Conservation (phyloP, 2,329 filamentous ascomycete species). For the Niveomyces coronatus region DNA sequence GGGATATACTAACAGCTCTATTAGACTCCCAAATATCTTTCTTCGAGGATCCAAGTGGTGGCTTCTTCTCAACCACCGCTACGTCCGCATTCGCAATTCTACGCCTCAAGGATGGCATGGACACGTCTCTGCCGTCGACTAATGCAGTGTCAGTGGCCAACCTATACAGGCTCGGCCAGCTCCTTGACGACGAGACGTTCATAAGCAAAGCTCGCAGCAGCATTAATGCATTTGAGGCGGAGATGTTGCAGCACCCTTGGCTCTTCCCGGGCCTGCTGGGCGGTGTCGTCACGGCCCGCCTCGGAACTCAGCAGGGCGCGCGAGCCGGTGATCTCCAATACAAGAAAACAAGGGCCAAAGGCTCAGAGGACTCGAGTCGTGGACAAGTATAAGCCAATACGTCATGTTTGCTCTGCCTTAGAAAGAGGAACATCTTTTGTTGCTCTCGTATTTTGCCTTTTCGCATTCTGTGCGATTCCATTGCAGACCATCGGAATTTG, state of each 20-base stretch:
- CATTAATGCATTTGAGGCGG: conserved; percentile 76
- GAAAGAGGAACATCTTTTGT: too few relatives aligned
- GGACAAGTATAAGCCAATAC: too few relatives aligned
- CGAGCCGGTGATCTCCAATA: conserved; percentile 16
- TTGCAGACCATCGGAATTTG: too few relatives aligned
- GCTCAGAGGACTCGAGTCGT: conserved; percentile 12
- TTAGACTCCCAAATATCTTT: conserved; percentile 61
- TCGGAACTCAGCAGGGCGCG: conserved; percentile 51
- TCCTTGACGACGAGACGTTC: conserved; percentile 59
- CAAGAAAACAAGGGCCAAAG: conserved; percentile 15
- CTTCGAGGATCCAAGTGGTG: conserved; percentile 64
- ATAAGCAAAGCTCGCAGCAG: conserved; percentile 58
- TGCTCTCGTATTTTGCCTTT: too few relatives aligned
- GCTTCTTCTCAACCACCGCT: conserved; percentile 62
- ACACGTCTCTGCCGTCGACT: conserved; percentile 79
- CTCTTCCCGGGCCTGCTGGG: conserved; percentile 75
- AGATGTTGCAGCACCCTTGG: conserved; percentile 88
- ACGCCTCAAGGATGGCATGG: conserved; percentile 90
- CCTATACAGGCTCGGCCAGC: conserved; percentile 64
- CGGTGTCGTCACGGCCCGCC: conserved; percentile 60
- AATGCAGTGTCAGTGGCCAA: conserved; percentile 85
- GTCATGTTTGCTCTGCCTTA: too few relatives aligned
- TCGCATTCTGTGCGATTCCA: too few relatives aligned
- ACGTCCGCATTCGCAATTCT: conserved; percentile 62
- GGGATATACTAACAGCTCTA: too few relatives aligned